Percentiles rank a stretch among this genome's conserved stretches.
Conservation (phyloP, 1,139 yeast genomes). For the Taiozyma onychis region DNA sequence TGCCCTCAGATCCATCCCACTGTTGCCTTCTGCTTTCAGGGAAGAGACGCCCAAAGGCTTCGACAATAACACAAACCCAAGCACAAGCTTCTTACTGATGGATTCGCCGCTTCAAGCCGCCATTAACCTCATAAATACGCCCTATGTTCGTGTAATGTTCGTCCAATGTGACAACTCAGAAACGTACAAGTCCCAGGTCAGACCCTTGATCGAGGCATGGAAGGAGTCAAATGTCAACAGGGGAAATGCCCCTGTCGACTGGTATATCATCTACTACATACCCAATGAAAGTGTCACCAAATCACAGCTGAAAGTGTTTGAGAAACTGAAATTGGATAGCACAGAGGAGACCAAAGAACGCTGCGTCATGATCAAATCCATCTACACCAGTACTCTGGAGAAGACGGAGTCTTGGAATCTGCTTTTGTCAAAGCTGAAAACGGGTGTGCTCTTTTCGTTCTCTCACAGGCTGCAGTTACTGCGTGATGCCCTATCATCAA, state of each 20-base stretch:
- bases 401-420: constrained; percentile 46
- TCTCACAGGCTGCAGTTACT: constrained; percentile 40
- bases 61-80: constrained; percentile 18
- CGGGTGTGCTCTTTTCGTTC: constrained; percentile 51
- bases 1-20: constrained; percentile 63
- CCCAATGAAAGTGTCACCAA: constrained; percentile 39
- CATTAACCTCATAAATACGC: constrained; percentile 28
- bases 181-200: constrained; percentile 67
- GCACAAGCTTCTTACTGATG: constrained; percentile 1
- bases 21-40: constrained; percentile 49
- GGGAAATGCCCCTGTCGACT: constrained; percentile 47
- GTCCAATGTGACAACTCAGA: constrained; percentile 64
- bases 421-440: constrained; percentile 42
- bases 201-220: constrained; percentile 86
- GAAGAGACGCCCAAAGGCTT: constrained; percentile 52
- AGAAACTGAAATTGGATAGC: constrained; percentile 65
- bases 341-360: constrained; percentile 28
- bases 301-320: constrained; percentile 52
- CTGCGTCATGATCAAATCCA: constrained; percentile 38
- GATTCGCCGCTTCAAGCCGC: constrained; percentile 1
- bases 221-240: constrained; percentile 42
- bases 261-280: constrained; percentile 56
- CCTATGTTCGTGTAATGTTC: constrained; percentile 64
- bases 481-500: constrained; percentile 28
- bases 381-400: constrained; percentile 33